Percentiles rank a stretch among this genome's conserved stretches.
phyloP scores from a whole-genome alignment of 2,329 filamentous ascomycete species.

The Lithohypha guttulata region DNA sequence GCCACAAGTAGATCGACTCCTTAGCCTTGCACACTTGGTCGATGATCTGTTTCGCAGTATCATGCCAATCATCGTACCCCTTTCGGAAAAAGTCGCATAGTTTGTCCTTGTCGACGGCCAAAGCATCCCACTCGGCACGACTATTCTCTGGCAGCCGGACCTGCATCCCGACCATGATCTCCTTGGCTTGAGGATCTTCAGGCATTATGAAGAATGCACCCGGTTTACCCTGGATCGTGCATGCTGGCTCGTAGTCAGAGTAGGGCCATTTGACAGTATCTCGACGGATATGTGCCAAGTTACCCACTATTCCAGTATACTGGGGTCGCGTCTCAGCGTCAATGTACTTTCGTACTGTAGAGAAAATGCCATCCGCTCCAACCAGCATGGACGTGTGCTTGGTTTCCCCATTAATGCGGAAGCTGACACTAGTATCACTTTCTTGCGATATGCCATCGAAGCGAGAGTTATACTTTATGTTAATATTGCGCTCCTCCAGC shows the following conservation, averaged over 20 bases:
- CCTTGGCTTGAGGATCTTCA: constrained; percentile 26
- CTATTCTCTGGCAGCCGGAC: constrained; percentile 25
- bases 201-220: constrained; percentile 31
- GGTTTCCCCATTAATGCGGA: constrained; percentile 38
- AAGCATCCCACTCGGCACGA: constrained; percentile 26
- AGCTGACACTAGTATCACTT: constrained; percentile 33
- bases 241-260: constrained; percentile 22
- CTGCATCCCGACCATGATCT: constrained; percentile 30
- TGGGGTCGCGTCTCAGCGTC: constrained; percentile 39
- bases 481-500: constrained; percentile 32
- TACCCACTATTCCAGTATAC: constrained; percentile 41
- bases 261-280: constrained; percentile 11
- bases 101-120: constrained; percentile 25
- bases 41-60: constrained; percentile 29
- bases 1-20: constrained; percentile 33
- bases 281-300: constrained; percentile 27
- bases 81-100: constrained; percentile 14
- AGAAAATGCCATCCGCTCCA: constrained; percentile 52
- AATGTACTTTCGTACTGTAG: constrained; percentile 42
- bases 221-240: constrained; percentile 27
- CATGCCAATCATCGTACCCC: constrained; percentile 22
- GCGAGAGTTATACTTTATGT: constrained; percentile 39
- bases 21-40: constrained; percentile 12
- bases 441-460: constrained; percentile 34
- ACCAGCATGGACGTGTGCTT: constrained; percentile 37